Percentiles rank a stretch among this genome's conserved stretches.
Evolutionary conservation across 208 protist species (phyloP).

Genomic region (Perkinsela sp.): DNA sequence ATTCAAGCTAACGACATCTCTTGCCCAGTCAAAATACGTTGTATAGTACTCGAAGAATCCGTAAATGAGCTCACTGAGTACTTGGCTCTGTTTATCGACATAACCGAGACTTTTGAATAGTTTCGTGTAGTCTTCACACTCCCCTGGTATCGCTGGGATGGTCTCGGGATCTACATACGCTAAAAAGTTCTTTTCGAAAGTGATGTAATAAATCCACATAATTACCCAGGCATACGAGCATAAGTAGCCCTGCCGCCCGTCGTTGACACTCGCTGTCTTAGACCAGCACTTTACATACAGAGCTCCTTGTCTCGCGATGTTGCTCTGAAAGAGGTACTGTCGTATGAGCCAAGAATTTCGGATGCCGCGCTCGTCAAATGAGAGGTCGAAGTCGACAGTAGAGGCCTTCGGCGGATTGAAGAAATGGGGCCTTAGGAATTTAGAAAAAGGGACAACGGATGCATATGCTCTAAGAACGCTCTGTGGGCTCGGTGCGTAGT

Average conservation of each 20-base stretch:
- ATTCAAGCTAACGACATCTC: constrained; percentile 53
- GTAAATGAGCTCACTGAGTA: constrained; percentile 35
- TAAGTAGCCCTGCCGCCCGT: constrained; percentile 50
- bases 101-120: not conserved
- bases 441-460: too few species aligned
- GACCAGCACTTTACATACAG: constrained; percentile 63
- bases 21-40: constrained; percentile 48
- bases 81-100: constrained; percentile 6
- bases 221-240: constrained; percentile 63
- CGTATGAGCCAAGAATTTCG: constrained; percentile 51
- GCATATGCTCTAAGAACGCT: not conserved
- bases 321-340: constrained; percentile 37
- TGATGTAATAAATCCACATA: constrained; percentile 64
- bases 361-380: constrained; percentile 50
- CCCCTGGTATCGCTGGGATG: not conserved
- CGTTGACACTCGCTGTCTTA: constrained; percentile 55
- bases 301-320: constrained; percentile 35
- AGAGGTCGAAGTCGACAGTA: constrained; percentile 59
- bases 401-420: not conserved
- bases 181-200: constrained; percentile 21
- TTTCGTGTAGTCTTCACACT: not conserved
- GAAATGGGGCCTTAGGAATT: too few species aligned
- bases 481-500: not conserved
- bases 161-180: constrained; percentile 30
- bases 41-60: constrained; percentile 63